Percentiles rank a stretch among this genome's conserved stretches.
phyloP scores from a whole-genome alignment of 164 flowering plant genomes.

The Pachysandra terminalis region DNA sequence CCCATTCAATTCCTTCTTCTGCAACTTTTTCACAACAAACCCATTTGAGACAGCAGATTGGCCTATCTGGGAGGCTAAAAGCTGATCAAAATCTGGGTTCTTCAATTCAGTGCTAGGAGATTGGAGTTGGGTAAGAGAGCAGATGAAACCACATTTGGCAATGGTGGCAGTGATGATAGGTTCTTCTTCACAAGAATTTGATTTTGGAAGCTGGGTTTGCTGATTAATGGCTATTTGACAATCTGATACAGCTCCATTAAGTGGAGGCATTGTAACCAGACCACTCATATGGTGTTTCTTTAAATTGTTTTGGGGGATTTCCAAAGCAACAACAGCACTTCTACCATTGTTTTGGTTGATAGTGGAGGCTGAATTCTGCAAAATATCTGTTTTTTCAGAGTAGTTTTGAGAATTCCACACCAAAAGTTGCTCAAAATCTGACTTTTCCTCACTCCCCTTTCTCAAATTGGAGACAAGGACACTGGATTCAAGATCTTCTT shows the following conservation, averaged over 20 bases:
- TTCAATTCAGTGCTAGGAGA: slow-evolving; percentile 5
- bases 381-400: not conserved
- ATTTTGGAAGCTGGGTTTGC: not conserved
- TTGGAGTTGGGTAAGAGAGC: slow-evolving; percentile 28
- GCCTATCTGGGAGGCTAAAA: slow-evolving; percentile 28
- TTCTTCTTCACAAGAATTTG: slow-evolving; percentile 10
- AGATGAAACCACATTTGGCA: slow-evolving; percentile 34
- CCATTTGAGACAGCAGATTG: slow-evolving; percentile 42
- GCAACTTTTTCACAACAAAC: slow-evolving; percentile 55
- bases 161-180: slow-evolving; percentile 30
- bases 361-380: not conserved
- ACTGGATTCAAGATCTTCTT: not conserved
- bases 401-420: not conserved
- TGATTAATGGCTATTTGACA: not conserved
- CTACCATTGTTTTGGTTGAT: not conserved
- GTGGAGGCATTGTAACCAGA: not conserved
- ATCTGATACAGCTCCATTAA: not conserved
- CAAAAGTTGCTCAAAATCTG: slow-evolving; percentile 1
- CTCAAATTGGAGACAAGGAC: not conserved
- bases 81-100: slow-evolving; percentile 31
- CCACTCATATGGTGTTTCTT: not conserved
- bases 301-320: not conserved
- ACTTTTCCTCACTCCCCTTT: slow-evolving; percentile 2
- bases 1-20: slow-evolving; percentile 19
- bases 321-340: not conserved